A percentile compares a stretch with the other conserved stretches of the same genome.
Evolutionary conservation across 108 stramenopile genomes (phyloP).

Genomic region (Skeletonema costatum): DNA sequence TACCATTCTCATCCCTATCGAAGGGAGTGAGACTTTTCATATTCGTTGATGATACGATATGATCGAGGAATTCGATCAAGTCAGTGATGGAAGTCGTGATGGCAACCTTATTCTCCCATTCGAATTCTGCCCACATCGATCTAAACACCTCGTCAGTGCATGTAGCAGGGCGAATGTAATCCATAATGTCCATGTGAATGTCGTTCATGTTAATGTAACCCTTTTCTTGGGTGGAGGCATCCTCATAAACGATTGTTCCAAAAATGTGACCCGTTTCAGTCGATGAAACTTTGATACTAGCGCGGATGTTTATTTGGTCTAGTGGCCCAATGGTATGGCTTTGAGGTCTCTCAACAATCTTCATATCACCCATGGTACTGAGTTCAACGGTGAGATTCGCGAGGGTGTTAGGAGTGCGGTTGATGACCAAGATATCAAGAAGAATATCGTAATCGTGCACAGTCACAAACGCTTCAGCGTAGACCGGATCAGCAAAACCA

Average conservation of each 20-base stretch:
- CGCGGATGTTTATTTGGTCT: conserved; percentile 93
- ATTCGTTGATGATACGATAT: conserved; percentile 96
- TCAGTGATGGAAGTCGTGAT: conserved; percentile 90
- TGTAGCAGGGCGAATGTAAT: conserved; percentile 98
- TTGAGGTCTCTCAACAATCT: conserved; percentile 98
- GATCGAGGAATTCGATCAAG: conserved; percentile 91
- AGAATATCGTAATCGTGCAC: conserved; percentile 99
- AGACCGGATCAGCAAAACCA: conserved; percentile 98
- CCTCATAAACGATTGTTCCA: conserved; percentile 98
- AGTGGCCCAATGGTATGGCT: conserved; percentile 94
- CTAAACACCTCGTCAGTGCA: conserved; percentile 97
- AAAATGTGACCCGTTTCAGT: conserved; percentile 99
- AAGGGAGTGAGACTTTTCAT: conserved; percentile 96
- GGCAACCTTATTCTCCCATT: conserved; percentile 99
- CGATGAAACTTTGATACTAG: conserved; percentile 97
- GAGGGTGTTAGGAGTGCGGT: conserved; percentile 96
- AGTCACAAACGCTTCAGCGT: conserved; percentile 97
- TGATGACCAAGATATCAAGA: conserved; percentile 96
- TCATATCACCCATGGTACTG: conserved; percentile 98
- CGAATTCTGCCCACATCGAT: conserved; percentile 99
- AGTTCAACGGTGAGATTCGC: conserved; percentile 98
- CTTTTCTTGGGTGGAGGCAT: conserved; percentile 90
- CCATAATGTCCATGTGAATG: conserved; percentile 99
- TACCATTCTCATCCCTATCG: conserved; percentile 67
- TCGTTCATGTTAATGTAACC: conserved; percentile 97